Base-by-base conservation (phyloP, 2,329 filamentous ascomycete species). In the Colletotrichum limetticola region DNA sequence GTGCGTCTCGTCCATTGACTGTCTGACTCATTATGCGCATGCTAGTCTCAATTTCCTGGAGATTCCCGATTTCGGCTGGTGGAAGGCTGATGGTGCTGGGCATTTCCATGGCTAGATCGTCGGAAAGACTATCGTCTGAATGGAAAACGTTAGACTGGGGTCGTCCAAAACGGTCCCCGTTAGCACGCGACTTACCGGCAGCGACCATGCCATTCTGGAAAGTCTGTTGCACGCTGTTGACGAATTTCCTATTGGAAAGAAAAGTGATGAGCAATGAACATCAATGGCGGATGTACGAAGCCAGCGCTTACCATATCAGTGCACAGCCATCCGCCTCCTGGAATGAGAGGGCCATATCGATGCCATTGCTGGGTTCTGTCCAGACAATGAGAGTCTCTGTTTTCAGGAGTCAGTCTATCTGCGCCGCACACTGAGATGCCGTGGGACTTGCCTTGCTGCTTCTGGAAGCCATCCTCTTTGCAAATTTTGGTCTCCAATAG, bases 301-400 rank as follows among this genome's bases (percentile, higher is more conserved):
- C 35, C 60, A 49, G 35, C 49, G 81, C 85, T 81, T 79, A 97
- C 97, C 97, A 99, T 82, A 99, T 98, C 75, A 92, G 88, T 24
- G 94, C 91, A 83, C 97, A 99, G 58, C 96, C 97, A 77, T 98
- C 97, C 2, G 95, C 93, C 85, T 99, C 97, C 83, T 99, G 97
- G 80, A 99, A 99, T 81, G 95, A 98, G 75, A 99, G 89, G 56
- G 97, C 97, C 97, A 99, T 98, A 81, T 99, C 97, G 68, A 95
- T 91, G 71, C 93, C 93, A 84, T 92, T 97, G 72, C 81, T 84
- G 4, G 91, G 90, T 81, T 98, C 97, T 52, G 96, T 98, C 97
- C 97, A 99, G 74, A 99, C 95, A 75, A 99, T 98, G 74, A 99
- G 90, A 4, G 97, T 99, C 82, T 98, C 96, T 97, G 83, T 55